Evolutionary conservation across 1,284 basidiomycete species (phyloP), one percentile per base, ranked within the genome.

Genomic region (Singerocomus rubriflavus): DNA sequence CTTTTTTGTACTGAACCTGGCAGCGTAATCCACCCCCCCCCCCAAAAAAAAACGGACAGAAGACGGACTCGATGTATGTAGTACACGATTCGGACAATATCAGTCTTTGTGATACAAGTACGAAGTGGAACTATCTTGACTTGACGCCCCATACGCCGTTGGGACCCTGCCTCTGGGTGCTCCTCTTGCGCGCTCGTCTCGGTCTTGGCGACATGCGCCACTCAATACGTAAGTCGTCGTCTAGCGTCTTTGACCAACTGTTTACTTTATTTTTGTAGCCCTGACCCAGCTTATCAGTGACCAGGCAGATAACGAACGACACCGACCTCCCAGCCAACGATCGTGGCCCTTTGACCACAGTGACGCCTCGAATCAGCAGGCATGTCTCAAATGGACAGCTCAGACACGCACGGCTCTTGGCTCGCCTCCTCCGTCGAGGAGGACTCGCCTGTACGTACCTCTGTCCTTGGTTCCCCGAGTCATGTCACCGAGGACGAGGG

Each of bases 351-450:
- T 32, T 34, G n/a, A n/a, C 12, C 40, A n/a, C 32, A 25, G 14
- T 13, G 21, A 10, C 43, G 32, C 44, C 26, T 13, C n/a, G 26
- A n/a, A 34, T n/a, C 35, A 14, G 29, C 30, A 17, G 33, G n/a
- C 27, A 67, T 68, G 65, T 58, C 54, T 12, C 26, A 29, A 48
- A 41, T 30, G 46, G 52, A 36, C 21, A 31, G 17, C 33, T 44
- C 41, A 30, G 37, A 51, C 17, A 21, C 37, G 4, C 41, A 13
- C 14, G 14, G 30, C 42, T 29, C 48, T 8, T 54, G 37, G 14
- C 37, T 30, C 25, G 11, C 31, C 39, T 39, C 54, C 39, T 55
- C 62, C 27, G 31, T 55, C 49, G 27, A 38, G 44, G 50, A 57
- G 10, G 43, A 55, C 51, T 44, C 50, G 7, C 34, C 43, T 38